Evolutionary conservation across 1,284 basidiomycete species (phyloP).

Genomic region (Thelephora terrestris): DNA sequence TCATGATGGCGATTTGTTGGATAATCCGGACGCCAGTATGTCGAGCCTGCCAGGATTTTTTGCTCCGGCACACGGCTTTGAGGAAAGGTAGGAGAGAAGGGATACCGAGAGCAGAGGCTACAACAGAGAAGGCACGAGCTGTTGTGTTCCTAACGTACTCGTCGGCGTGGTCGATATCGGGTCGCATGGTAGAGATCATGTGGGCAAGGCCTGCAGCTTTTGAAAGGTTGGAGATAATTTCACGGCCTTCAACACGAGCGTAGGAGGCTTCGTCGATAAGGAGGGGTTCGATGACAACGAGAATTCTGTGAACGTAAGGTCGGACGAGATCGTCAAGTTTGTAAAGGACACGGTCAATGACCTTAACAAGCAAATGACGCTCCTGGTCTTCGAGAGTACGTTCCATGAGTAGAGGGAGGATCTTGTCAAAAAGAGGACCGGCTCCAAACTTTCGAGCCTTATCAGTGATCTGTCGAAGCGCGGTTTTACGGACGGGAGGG

Average conservation of each 20-base stretch:
- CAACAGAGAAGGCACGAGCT: slow-evolving; percentile 97
- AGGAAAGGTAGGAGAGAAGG: slow-evolving; percentile 96
- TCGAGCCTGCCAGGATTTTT: slow-evolving; percentile 99
- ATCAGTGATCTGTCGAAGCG: slow-evolving; percentile 97
- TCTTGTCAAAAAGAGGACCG: slow-evolving; percentile 99
- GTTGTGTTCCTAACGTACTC: slow-evolving; percentile 98
- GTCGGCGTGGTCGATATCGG: no score
- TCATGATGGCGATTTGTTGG: slow-evolving; percentile 99
- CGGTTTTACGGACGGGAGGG: slow-evolving; percentile 95
- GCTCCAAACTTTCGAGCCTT: slow-evolving; percentile 98
- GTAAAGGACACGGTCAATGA: slow-evolving; percentile 98
- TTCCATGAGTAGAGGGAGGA: slow-evolving; percentile 97
- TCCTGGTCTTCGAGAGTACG: slow-evolving; percentile 98
- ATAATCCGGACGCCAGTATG: slow-evolving; percentile 99
- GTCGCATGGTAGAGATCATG: slow-evolving; percentile 99
- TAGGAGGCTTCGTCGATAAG: slow-evolving; percentile 99
- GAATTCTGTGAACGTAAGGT: slow-evolving; percentile 98
- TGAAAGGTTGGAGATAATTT: slow-evolving; percentile 98
- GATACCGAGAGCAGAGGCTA: slow-evolving; percentile 96
- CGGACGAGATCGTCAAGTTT: slow-evolving; percentile 98
- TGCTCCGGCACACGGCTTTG: slow-evolving; percentile 95
- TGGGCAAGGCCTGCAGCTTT: slow-evolving; percentile 98
- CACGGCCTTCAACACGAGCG: slow-evolving; percentile 96
- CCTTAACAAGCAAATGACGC: slow-evolving; percentile 96
- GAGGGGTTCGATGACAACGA: slow-evolving; percentile 98